Evolutionary conservation across 2,329 filamentous ascomycete genomes (phyloP), one percentile per base, ranked within the genome.

Genomic region (Eurotiales sp.): DNA sequence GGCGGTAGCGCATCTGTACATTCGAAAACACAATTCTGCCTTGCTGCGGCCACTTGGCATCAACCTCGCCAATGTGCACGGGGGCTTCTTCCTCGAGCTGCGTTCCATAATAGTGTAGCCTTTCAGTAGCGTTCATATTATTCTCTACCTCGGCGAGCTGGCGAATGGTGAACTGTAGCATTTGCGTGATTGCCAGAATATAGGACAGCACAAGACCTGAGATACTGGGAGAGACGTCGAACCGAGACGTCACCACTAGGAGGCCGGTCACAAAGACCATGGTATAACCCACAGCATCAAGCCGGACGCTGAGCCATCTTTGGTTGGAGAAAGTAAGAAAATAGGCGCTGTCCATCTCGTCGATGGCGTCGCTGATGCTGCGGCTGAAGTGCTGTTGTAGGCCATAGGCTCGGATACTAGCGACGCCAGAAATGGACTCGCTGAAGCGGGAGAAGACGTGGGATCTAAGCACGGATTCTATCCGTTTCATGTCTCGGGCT

Each of bases 131-230:
- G 67, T 96, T 97, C 92, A 97, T 97, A 64, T 91, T 90, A 71
- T 96, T 97, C 70, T 97, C 92, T 8, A 97, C 90, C 69, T 96
- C 91, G 25, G 91, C 91, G 6, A 96, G 78, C 71, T 96, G 91
- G 17, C 91, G 83, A 22, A 96, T 88, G 1, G 89, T 91, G 69
- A 95, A 96, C 66, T 96, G 91, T 59, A 96, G 85, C 86, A 95
- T 89, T 68, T 93, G 88, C 23, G 95, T 90, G 63, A 96, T 93
- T n/a, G 86, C 82, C 15, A 96, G 78, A 63, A 96, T 95, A 71
- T 96, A 96, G 39, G 87, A 91, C 19, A 96, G 78, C 0, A 96
- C 90, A 25, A 96, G 77, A 30, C 91, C 91, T 44, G 82, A 85
- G 51, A 89, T 95, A 42, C 87, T 90, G 2, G 91, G 91, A 44